Conservation (phyloP, 148 eudicot genomes). For the Amaranthus palmeri region DNA sequence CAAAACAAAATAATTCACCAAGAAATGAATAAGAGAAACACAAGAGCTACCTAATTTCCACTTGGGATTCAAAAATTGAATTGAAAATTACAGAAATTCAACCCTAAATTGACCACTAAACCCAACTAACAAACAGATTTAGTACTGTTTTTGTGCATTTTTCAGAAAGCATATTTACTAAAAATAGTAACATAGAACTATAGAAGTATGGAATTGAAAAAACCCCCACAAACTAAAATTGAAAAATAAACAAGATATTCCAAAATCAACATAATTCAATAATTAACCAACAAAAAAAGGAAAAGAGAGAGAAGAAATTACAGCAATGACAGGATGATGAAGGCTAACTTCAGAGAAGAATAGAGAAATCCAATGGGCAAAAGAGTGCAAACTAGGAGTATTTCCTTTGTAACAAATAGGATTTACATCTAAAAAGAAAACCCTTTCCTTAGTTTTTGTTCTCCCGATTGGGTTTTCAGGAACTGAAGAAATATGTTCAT, state of each 20-base stretch:
- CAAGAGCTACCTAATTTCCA: neutral
- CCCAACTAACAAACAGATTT: too few species aligned
- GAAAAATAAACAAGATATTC: neutral
- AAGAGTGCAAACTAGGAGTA: constrained; percentile 60
- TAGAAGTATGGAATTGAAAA: neutral
- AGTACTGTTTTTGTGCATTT: too few species aligned
- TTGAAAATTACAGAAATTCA: neutral
- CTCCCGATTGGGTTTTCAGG: constrained; percentile 1
- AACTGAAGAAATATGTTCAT: constrained; percentile 11
- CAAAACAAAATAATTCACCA: too few species aligned
- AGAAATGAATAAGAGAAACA: too few species aligned
- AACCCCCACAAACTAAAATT: neutral
- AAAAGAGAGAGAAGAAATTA: constrained; percentile 27
- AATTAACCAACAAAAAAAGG: neutral
- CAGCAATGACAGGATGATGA: constrained; percentile 81
- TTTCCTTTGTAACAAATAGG: constrained; percentile 74
- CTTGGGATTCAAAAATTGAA: neutral
- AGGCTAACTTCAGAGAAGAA: constrained; percentile 82
- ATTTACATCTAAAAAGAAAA: constrained; percentile 90
- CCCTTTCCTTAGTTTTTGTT: constrained; percentile 43
- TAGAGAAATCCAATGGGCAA: constrained; percentile 76
- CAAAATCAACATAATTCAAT: neutral
- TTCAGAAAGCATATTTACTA: too few species aligned
- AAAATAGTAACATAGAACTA: too few species aligned
- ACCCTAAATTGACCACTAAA: neutral